Base-by-base conservation (phyloP, 306 rosid genomes). In the Inga laurina region DNA sequence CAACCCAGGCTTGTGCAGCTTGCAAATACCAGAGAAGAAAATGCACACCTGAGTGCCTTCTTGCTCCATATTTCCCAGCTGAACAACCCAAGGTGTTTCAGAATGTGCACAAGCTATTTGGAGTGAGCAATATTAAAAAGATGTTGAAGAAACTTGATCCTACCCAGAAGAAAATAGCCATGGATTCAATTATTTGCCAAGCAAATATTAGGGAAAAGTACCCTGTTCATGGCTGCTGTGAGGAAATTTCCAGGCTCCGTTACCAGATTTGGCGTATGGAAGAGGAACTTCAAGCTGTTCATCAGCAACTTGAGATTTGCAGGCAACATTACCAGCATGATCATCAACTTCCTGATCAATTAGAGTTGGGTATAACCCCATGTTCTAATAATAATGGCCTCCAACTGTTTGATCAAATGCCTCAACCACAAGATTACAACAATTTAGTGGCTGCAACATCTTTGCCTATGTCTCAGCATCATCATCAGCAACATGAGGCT, bases 1-100 rank as follows among this genome's bases (percentile, higher is more conserved):
- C 88, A 39, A 77, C 85, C 84, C 88, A 81, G 78, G 92, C 90
- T 30, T 89, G 92, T 72, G 89, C 92, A 37, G 89, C 92, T 0
- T 89, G 90, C 80, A 89, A 89, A 64, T 85, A 75, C 84, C 92
- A 87, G 61, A 76, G 92, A 56, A 71, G 92, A 70, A 85, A 85
- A 65, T 89, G 92, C 79, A 83, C 89, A 0, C 7, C 88, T 1
- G 90, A 87, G 30, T 89, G 92, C 62, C 86, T 82, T 51, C 83
- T 89, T 21, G 86, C 90, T 8, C 91, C 88, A 2, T 90, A 79
- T 51, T 90, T 90, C 81, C 91, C 93, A 2, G 80, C 91, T 2
- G 89, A 90, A 45, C 89, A 90, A 24, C 91, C 90, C 7, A 86
- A 86, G 35, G 0, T 77, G 72, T 90, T 88, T 34, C 89, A 84